These are phyloP conservation scores for Fusarium sp. DNA, from an alignment of 2,329 filamentous ascomycete genomes.

Conservation along the genomic window DNA sequence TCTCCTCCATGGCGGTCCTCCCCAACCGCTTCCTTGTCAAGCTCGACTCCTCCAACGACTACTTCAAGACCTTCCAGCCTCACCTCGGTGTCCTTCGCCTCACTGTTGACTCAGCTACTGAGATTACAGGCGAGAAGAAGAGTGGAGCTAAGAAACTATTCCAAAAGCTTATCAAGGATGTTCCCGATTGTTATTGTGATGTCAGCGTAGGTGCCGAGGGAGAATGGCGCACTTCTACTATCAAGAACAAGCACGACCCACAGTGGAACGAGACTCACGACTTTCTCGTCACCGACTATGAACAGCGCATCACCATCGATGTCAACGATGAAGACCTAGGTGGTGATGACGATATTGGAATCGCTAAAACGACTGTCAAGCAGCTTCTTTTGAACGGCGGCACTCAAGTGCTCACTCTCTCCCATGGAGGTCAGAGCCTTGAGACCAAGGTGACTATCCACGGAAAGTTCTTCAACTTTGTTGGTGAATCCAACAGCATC, in stretches of 20 bases:
- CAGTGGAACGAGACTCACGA: conserved; percentile 44
- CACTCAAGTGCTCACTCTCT: conserved; percentile 32
- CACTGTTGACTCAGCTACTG: conserved; percentile 36
- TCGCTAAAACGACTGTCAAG: conserved; percentile 37
- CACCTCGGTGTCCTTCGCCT: conserved; percentile 42
- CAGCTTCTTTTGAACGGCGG: conserved; percentile 37
- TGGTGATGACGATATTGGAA: conserved; percentile 40
- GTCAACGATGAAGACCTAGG: conserved; percentile 39
- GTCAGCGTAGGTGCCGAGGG: conserved; percentile 39
- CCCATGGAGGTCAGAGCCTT: conserved; percentile 34
- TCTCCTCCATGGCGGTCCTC: conserved; percentile 42
- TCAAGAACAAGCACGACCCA: conserved; percentile 42
- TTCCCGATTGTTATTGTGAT: conserved; percentile 42
- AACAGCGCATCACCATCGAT: conserved; percentile 40
- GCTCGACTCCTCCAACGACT: conserved; percentile 42
- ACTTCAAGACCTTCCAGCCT: conserved; percentile 44
- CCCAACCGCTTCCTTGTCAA: conserved; percentile 45
- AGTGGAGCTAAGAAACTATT: conserved; percentile 37
- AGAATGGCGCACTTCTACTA: conserved; percentile 41
- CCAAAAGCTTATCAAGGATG: conserved; percentile 39
- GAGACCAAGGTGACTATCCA: conserved; percentile 37
- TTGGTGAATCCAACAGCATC: conserved; percentile 34
- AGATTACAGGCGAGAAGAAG: conserved; percentile 38
- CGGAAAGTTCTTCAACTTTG: conserved; percentile 39
- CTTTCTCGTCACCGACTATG: conserved; percentile 42